phyloP scores from a whole-genome alignment of 2,329 filamentous ascomycete species.

The Colletotrichum lini region DNA sequence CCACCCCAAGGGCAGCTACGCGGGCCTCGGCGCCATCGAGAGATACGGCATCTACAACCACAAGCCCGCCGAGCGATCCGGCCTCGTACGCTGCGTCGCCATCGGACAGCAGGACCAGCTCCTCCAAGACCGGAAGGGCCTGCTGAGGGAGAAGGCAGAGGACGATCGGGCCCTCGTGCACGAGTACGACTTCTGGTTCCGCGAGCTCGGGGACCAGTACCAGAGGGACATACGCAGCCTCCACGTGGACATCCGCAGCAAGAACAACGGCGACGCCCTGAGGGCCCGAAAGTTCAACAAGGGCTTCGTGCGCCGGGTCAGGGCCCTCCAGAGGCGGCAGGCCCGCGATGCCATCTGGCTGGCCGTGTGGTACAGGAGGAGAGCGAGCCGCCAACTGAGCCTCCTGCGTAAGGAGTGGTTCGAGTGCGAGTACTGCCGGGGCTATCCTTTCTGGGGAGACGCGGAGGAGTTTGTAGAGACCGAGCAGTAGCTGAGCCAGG shows the following conservation, averaged over 20 bases:
- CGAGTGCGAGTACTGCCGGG: neutral
- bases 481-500: neutral
- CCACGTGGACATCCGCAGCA: neutral
- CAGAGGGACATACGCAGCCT: neutral
- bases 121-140: neutral
- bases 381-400: neutral
- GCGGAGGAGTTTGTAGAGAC: neutral
- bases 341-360: neutral
- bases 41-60: neutral
- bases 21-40: slow-evolving; percentile 1
- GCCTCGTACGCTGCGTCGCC: neutral
- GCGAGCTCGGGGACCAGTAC: neutral
- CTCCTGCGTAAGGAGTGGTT: neutral
- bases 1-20: neutral
- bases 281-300: neutral
- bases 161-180: neutral
- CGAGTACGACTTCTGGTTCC: neutral
- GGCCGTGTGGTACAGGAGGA: neutral
- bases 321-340: neutral
- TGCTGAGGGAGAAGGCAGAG: neutral
- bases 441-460: neutral
- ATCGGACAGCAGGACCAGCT: neutral
- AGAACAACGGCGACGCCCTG: neutral
- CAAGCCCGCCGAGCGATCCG: neutral
- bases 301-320: neutral